Conservation (phyloP, 768 basidiomycete species). For the Sistotremastrum niveocremeum region DNA sequence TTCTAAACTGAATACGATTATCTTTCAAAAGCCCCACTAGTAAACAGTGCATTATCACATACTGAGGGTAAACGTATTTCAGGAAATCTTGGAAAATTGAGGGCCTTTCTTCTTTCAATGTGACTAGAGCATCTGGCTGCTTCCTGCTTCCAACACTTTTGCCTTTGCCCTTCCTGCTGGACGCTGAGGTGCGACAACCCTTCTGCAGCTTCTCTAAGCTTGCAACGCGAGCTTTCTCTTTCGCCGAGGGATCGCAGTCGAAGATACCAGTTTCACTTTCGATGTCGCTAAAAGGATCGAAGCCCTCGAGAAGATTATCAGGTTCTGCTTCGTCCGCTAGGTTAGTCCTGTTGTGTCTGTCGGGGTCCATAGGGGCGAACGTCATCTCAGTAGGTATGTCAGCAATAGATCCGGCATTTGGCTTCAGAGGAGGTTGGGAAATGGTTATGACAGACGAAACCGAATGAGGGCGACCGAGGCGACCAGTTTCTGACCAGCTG, state of each 20-base stretch:
- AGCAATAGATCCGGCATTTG: slow-evolving; percentile 29
- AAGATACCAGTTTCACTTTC: slow-evolving; percentile 18
- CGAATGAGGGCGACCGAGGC: slow-evolving; percentile 55
- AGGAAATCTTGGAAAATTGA: slow-evolving; percentile 87
- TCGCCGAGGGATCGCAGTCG: slow-evolving; percentile 11
- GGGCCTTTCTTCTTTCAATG: slow-evolving; percentile 86
- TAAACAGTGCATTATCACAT: slow-evolving; percentile 15
- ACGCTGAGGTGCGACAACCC: slow-evolving; percentile 3
- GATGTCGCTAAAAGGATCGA: slow-evolving; percentile 19
- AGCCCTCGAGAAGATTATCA: slow-evolving; percentile 15
- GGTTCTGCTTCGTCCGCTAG: slow-evolving; percentile 28
- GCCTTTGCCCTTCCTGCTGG: slow-evolving; percentile 8
- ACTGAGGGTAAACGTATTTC: slow-evolving; percentile 91
- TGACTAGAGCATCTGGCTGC: slow-evolving; percentile 65
- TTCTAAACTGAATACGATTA: slow-evolving; percentile 40
- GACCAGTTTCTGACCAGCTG: slow-evolving; percentile 72
- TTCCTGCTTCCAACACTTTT: slow-evolving; percentile 8
- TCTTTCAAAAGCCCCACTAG: slow-evolving; percentile 1
- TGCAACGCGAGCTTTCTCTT: slow-evolving; percentile 29
- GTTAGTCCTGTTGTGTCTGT: slow-evolving; percentile 30
- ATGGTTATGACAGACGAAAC: slow-evolving; percentile 79
- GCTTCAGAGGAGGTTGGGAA: slow-evolving; percentile 53
- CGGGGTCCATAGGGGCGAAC: slow-evolving; percentile 44
- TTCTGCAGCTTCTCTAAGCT: slow-evolving; percentile 53
- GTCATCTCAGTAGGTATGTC: slow-evolving; percentile 36